These are phyloP conservation scores for Rhizomucor miehei DNA, from an alignment of 371 early-diverging fungal species.

Conservation along the genomic window DNA sequence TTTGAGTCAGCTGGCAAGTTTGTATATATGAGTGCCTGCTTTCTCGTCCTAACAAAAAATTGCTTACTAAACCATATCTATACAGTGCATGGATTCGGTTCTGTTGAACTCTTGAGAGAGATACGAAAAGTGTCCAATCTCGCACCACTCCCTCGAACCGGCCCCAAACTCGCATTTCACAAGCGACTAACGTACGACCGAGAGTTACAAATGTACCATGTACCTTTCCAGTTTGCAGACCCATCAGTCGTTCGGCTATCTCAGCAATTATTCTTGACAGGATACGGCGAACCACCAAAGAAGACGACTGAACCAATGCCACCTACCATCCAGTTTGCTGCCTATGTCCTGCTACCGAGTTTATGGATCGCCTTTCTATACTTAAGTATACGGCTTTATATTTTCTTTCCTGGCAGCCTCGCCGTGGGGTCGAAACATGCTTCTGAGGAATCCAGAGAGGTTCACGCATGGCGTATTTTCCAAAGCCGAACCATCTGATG, in stretches of 20 bases:
- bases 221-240: constrained; percentile 62
- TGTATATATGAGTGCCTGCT: background rate
- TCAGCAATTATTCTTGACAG: constrained; percentile 46
- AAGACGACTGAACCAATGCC: constrained; percentile 22
- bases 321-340: constrained; percentile 60
- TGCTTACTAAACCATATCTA: background rate
- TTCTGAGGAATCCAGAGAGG: constrained; percentile 56
- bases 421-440: constrained; percentile 54
- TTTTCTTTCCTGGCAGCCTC: constrained; percentile 50
- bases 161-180: constrained; percentile 40
- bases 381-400: constrained; percentile 32
- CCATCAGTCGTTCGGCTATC: constrained; percentile 58
- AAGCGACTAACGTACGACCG: constrained; percentile 40
- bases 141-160: constrained; percentile 39
- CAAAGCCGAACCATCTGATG: constrained; percentile 55
- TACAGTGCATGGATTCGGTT: constrained; percentile 55
- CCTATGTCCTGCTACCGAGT: constrained; percentile 54
- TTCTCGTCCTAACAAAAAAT: background rate
- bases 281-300: constrained; percentile 26
- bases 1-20: constrained; percentile 55
- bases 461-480: constrained; percentile 56
- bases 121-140: constrained; percentile 52
- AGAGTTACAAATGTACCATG: constrained; percentile 48
- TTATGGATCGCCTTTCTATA: constrained; percentile 41
- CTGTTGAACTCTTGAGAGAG: constrained; percentile 47